Conservation (phyloP, 805 yeast species). For the Ogataea paradorogensis region DNA sequence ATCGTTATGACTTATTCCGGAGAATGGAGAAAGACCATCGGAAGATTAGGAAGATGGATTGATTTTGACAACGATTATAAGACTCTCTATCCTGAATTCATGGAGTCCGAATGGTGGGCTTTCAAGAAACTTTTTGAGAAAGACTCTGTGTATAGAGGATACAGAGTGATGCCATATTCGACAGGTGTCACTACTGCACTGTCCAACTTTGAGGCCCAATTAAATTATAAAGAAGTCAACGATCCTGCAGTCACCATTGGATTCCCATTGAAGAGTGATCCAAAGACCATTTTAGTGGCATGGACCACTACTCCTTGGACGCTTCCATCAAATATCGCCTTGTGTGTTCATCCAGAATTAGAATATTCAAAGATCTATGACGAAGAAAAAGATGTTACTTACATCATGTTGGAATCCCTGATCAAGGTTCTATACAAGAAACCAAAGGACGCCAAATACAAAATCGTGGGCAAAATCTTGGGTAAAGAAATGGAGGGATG, state of each 20-base stretch:
- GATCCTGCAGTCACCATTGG: slow-evolving; percentile 97
- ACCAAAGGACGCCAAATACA: slow-evolving; percentile 85
- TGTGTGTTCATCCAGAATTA: slow-evolving; percentile 86
- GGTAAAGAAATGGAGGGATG: slow-evolving; percentile 80
- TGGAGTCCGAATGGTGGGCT: slow-evolving; percentile 99
- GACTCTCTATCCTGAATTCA: slow-evolving; percentile 90
- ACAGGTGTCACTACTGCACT: slow-evolving; percentile 96
- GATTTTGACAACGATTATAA: slow-evolving; percentile 98
- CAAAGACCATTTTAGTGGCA: slow-evolving; percentile 81
- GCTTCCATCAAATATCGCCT: slow-evolving; percentile 86
- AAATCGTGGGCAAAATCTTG: slow-evolving; percentile 71
- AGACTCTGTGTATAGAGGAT: slow-evolving; percentile 89
- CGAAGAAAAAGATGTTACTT: slow-evolving; percentile 78
- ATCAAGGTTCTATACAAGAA: slow-evolving; percentile 86
- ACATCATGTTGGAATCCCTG: slow-evolving; percentile 80
- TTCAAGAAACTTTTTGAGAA: slow-evolving; percentile 85
- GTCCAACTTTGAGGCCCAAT: slow-evolving; percentile 97
- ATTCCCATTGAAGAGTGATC: slow-evolving; percentile 77
- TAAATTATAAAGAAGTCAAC: slow-evolving; percentile 92
- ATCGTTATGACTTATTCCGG: slow-evolving; percentile 97
- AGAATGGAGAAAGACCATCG: slow-evolving; percentile 92
- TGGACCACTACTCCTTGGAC: slow-evolving; percentile 99
- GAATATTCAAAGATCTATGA: slow-evolving; percentile 92
- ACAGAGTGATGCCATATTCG: slow-evolving; percentile 98
- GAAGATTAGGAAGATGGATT: slow-evolving; percentile 97